phyloP scores from a whole-genome alignment of 169 alveolate genomes.

The Eimeria zaria region DNA sequence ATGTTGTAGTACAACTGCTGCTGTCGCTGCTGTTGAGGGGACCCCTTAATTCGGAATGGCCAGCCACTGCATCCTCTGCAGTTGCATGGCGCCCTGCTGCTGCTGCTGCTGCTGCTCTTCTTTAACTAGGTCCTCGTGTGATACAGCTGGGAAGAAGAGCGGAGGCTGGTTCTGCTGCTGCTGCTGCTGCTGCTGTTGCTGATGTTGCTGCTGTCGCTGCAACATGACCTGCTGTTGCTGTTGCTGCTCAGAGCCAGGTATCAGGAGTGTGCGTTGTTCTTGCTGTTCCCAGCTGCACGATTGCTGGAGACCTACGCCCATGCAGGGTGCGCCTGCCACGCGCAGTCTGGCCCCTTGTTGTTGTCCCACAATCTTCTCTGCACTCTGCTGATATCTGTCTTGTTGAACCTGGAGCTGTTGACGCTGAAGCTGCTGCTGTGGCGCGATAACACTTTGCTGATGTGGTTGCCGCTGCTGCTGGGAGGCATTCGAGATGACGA shows the following conservation, averaged over 20 bases:
- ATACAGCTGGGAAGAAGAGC: conserved; percentile 31
- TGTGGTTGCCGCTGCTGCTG: conserved; percentile 53
- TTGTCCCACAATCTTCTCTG: conserved; percentile 28
- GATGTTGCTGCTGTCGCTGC: conserved; percentile 55
- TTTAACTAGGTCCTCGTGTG: conserved; percentile 1
- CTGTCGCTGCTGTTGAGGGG: conserved; percentile 15
- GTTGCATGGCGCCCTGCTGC: conserved; percentile 44
- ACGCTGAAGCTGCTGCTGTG: conserved; percentile 42
- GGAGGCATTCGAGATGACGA: conserved; percentile 15
- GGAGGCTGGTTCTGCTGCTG: conserved; percentile 34
- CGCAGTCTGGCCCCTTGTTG: conserved; percentile 52
- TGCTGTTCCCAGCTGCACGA: conserved; percentile 55
- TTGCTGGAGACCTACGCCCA: conserved; percentile 26
- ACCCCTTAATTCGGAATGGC: conserved; percentile 33
- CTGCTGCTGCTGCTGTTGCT: conserved; percentile 25
- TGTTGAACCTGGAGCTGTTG: conserved; percentile 37
- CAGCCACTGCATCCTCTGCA: conserved; percentile 60
- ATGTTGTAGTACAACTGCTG: not conserved
- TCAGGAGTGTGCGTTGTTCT: conserved; percentile 14
- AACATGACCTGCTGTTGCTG: conserved; percentile 9
- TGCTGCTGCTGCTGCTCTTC: conserved; percentile 46
- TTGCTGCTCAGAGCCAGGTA: conserved; percentile 12
- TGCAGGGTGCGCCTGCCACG: not conserved
- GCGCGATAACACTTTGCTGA: conserved; percentile 21
- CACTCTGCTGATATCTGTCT: conserved; percentile 47